These are phyloP conservation scores for Leptodermis oblonga DNA, from an alignment of 257 asterid species.

Conservation along the genomic window DNA sequence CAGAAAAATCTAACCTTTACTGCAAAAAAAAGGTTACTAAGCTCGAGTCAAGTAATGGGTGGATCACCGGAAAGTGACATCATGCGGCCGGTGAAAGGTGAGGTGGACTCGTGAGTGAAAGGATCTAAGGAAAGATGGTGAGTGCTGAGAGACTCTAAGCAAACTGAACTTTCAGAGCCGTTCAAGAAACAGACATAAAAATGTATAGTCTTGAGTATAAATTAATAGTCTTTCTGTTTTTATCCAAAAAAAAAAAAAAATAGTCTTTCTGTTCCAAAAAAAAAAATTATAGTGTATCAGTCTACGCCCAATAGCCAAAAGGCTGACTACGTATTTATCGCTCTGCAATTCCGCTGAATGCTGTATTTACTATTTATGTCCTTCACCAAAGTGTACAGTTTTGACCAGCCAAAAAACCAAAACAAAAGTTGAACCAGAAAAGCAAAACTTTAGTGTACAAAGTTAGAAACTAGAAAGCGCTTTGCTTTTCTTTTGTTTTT, in stretches of 20 bases:
- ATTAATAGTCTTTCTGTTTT: no score
- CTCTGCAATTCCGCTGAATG: conserved; percentile 4
- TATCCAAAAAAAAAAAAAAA: not conserved
- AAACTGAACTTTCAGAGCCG: conserved; percentile 11
- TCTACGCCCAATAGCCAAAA: not conserved
- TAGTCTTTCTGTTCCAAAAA: no score
- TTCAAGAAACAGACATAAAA: not conserved
- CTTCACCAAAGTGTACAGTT: not conserved
- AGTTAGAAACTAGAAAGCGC: no score
- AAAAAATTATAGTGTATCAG: not conserved
- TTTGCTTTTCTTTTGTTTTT: no score
- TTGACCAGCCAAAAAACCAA: not conserved
- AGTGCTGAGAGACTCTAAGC: conserved; percentile 14
- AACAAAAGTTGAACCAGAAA: no score
- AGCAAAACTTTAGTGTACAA: no score
- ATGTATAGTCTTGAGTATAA: not conserved
- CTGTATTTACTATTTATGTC: not conserved
- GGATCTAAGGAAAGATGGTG: conserved; percentile 9
- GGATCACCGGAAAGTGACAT: conserved; percentile 15
- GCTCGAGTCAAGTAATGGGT: conserved; percentile 10
- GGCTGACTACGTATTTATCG: conserved; percentile 6
- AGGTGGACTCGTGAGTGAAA: conserved; percentile 1
- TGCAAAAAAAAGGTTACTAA: not conserved
- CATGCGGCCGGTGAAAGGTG: conserved; percentile 13
- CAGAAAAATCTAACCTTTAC: conserved; percentile 17